Conservation (phyloP, 108 stramenopile genomes). For the Hondaea fermentalgiana region DNA sequence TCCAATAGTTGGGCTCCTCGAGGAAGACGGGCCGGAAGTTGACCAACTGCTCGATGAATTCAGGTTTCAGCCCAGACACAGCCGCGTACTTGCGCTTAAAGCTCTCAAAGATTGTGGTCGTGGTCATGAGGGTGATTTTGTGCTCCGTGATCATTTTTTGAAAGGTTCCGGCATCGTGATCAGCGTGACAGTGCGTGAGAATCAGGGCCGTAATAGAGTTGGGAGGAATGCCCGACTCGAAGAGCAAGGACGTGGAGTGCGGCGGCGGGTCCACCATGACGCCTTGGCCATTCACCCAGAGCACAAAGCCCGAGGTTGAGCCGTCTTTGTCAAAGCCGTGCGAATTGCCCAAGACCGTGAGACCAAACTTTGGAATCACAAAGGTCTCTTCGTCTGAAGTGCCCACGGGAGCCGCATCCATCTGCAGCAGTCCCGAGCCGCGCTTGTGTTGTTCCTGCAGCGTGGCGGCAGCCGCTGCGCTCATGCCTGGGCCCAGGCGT, state of each 20-base stretch:
- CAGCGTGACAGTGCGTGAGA: conserved; percentile 34
- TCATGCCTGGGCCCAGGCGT: not conserved
- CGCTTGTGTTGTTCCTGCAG: not conserved
- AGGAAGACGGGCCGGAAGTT: conserved; percentile 24
- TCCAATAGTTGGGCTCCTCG: conserved; percentile 19
- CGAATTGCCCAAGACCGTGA: conserved; percentile 82
- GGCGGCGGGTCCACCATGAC: conserved; percentile 16
- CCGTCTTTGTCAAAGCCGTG: conserved; percentile 64
- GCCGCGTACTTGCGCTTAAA: conserved; percentile 37
- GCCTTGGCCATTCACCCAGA: conserved; percentile 27
- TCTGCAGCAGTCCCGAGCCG: too few relatives aligned
- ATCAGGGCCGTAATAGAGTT: conserved; percentile 23
- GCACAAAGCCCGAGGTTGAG: conserved; percentile 32
- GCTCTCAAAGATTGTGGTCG: conserved; percentile 27
- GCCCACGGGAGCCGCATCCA: too few relatives aligned
- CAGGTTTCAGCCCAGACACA: conserved; percentile 11
- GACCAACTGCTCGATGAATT: conserved; percentile 8
- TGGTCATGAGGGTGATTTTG: conserved; percentile 26
- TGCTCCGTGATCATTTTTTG: conserved; percentile 27
- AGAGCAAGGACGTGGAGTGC: not conserved
- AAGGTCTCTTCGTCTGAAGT: not conserved
- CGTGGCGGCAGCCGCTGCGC: not conserved
- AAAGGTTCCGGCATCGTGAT: conserved; percentile 34
- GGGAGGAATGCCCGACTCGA: conserved; percentile 23
- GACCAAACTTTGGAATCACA: conserved; percentile 78